Evolutionary conservation across 2,329 filamentous ascomycete genomes (phyloP).

Genomic region (Aspergillus eucalypticola): DNA sequence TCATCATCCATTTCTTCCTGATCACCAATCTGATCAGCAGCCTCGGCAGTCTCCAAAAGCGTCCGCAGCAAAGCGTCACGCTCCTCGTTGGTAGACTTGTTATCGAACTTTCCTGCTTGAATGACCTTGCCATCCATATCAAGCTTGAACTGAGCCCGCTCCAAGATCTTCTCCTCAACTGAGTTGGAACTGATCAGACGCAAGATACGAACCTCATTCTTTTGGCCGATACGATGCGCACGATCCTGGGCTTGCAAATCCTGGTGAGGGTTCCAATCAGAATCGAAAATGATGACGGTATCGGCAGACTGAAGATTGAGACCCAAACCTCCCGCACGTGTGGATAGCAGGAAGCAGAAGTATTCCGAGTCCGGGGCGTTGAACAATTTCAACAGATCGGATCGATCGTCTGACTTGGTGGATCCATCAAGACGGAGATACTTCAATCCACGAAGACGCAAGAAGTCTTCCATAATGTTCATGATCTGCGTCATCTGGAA

Average conservation of each 20-base stretch:
- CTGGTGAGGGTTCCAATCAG: slow-evolving; percentile 99
- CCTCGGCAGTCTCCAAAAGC: slow-evolving; percentile 77
- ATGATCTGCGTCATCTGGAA: slow-evolving; percentile 99
- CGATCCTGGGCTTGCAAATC: slow-evolving; percentile 99
- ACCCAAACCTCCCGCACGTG: slow-evolving; percentile 95
- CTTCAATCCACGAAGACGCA: slow-evolving; percentile 77
- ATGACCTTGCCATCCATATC: slow-evolving; percentile 99
- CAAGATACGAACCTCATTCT: slow-evolving; percentile 97
- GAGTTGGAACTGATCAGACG: slow-evolving; percentile 95
- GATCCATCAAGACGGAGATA: slow-evolving; percentile 95
- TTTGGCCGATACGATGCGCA: slow-evolving; percentile 99
- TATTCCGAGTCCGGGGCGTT: slow-evolving; percentile 89
- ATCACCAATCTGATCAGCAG: slow-evolving; percentile 70
- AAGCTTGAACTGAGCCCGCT: slow-evolving; percentile 94
- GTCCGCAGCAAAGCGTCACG: slow-evolving; percentile 95
- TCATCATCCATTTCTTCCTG: slow-evolving; percentile 99
- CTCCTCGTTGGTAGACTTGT: slow-evolving; percentile 98
- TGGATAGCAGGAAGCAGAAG: slow-evolving; percentile 98
- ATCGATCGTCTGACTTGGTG: slow-evolving; percentile 96
- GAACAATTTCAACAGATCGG: slow-evolving; percentile 83
- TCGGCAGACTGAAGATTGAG: slow-evolving; percentile 96
- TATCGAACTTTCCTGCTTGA: slow-evolving; percentile 98
- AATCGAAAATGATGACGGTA: slow-evolving; percentile 99
- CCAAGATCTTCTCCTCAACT: slow-evolving; percentile 97
- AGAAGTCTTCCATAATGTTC: slow-evolving; percentile 99